Evolutionary conservation across 768 basidiomycete genomes (phyloP).

Genomic region (Tulasnella sp.): DNA sequence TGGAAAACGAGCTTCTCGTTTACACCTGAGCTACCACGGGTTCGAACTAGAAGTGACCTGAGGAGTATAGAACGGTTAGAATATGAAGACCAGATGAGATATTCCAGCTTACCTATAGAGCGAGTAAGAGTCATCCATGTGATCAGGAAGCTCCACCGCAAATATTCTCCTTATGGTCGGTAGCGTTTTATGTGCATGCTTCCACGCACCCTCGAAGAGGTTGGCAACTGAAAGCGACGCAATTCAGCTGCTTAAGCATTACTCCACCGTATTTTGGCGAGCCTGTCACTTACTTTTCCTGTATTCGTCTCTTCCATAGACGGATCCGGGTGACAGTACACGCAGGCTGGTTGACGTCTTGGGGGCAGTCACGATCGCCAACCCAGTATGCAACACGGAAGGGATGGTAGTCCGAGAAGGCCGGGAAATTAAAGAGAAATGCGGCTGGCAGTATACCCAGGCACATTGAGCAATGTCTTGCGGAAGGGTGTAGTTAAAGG

Average conservation of each 20-base stretch:
- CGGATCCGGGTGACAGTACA: background rate
- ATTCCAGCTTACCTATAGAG: background rate
- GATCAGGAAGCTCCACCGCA: background rate
- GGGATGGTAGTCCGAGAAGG: background rate
- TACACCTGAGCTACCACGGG: background rate
- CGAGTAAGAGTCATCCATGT: background rate
- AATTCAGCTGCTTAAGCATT: too few species aligned
- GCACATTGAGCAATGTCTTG: background rate
- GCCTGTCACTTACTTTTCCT: background rate
- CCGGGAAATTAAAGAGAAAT: background rate
- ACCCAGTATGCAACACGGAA: background rate
- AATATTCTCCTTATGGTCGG: background rate
- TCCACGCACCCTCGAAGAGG: background rate
- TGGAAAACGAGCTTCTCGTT: conserved; percentile 11
- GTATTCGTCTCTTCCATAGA: background rate
- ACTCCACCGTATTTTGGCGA: too few species aligned
- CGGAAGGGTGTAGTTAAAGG: conserved; percentile 9
- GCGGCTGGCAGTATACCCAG: background rate
- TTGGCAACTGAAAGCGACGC: background rate
- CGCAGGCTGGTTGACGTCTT: background rate
- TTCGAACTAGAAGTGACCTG: background rate
- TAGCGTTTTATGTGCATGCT: background rate
- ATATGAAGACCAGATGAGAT: background rate
- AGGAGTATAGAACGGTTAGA: background rate
- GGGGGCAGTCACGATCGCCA: background rate